Evolutionary conservation across 2,329 filamentous ascomycete species (phyloP).

Genomic region (Botrytis tulipae): DNA sequence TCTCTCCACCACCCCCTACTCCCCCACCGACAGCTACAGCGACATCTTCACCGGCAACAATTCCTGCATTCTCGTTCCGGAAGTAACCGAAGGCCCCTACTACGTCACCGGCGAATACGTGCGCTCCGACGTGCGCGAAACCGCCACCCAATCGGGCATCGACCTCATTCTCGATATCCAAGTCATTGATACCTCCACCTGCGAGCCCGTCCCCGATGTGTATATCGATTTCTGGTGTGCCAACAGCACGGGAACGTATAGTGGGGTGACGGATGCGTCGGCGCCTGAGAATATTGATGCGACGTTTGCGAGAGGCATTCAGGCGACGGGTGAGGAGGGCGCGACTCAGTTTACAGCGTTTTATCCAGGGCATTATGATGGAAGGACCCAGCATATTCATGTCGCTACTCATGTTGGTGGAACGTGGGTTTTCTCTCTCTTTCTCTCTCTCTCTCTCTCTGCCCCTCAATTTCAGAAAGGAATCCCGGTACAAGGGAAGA

Average conservation of each 20-base stretch:
- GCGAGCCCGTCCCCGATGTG: conserved; percentile 48
- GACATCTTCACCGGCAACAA: conserved; percentile 33
- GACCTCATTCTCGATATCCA: conserved; percentile 49
- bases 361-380: conserved; percentile 48
- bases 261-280: conserved; percentile 44
- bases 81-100: conserved; percentile 42
- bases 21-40: conserved; percentile 37
- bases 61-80: conserved; percentile 38
- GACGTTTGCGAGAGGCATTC: conserved; percentile 45
- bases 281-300: conserved; percentile 42
- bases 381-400: conserved; percentile 50
- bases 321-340: conserved; percentile 44
- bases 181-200: conserved; percentile 54
- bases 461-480: too few relatives aligned
- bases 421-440: conserved; percentile 24
- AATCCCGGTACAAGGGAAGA: too few relatives aligned
- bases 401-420: conserved; percentile 46
- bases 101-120: conserved; percentile 51
- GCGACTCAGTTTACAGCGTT: conserved; percentile 45
- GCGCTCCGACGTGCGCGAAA: conserved; percentile 45
- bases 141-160: conserved; percentile 28
- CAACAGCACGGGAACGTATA: conserved; percentile 50
- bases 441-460: accelerated
- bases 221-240: conserved; percentile 53
- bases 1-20: conserved; percentile 36